These are phyloP conservation scores for Astrocystis sublimbata DNA, from an alignment of 495 filamentous ascomycete genomes.

Conservation along the genomic window DNA sequence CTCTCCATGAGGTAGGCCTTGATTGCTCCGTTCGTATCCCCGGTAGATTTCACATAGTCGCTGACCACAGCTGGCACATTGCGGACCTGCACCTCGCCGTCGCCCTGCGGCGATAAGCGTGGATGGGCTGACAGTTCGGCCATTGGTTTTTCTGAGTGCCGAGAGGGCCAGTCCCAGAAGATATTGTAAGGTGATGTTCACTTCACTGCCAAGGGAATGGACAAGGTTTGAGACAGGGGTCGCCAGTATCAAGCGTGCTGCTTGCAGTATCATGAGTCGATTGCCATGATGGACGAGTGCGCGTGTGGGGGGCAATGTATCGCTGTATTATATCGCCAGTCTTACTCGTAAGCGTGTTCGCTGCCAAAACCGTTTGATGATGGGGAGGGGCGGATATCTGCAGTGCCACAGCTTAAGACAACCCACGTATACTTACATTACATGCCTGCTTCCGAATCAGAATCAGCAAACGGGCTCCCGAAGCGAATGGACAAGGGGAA, in stretches of 20 bases:
- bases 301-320: not conserved
- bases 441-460: too few species aligned
- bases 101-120: not conserved
- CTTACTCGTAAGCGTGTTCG: not conserved
- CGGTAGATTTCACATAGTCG: not conserved
- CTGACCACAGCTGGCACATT: not conserved
- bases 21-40: not conserved
- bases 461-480: not conserved
- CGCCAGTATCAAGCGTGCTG: not conserved
- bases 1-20: constrained; percentile 1
- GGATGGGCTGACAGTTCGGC: not conserved
- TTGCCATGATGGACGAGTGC: not conserved
- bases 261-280: not conserved
- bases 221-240: not conserved
- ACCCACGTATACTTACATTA: too few species aligned
- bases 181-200: not conserved
- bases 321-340: not conserved
- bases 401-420: not conserved
- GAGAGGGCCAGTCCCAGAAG: not conserved
- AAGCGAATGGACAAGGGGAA: not conserved
- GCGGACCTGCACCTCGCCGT: not conserved
- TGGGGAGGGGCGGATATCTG: not conserved
- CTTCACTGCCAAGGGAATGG: not conserved
- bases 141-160: not conserved
- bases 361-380: not conserved